Evolutionary conservation across 192 early-diverging fungal genomes (phyloP).

Genomic region (Coemansia sp.): DNA sequence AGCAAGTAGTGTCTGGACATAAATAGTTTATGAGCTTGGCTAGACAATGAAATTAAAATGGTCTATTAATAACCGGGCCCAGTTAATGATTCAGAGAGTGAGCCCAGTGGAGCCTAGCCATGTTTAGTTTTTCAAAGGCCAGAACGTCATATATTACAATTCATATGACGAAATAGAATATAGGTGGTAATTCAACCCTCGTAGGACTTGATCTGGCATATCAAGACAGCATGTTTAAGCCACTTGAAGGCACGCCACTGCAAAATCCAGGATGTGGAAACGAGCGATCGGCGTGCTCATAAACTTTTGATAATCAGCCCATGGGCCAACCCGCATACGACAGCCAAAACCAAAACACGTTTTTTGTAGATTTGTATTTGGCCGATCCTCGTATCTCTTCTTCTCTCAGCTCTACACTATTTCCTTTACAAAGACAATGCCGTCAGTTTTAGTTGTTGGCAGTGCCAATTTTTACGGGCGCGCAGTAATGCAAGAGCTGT

Average conservation of each 20-base stretch:
- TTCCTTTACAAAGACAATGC: conserved; percentile 16
- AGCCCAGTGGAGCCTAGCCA: background rate
- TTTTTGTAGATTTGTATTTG: background rate
- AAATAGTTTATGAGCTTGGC: background rate
- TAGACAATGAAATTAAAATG: conserved; percentile 4
- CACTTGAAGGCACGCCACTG: too few species aligned
- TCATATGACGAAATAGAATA: too few species aligned
- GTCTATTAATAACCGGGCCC: conserved; percentile 1
- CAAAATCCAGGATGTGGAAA: too few species aligned
- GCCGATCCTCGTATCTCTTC: background rate
- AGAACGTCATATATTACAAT: too few species aligned
- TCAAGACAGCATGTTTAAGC: background rate
- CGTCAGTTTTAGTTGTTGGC: conserved; percentile 35
- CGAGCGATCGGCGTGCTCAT: too few species aligned
- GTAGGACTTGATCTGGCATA: background rate
- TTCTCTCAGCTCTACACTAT: background rate
- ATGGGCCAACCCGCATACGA: too few species aligned
- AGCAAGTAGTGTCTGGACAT: background rate
- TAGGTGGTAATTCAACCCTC: too few species aligned
- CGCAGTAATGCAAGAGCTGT: conserved; percentile 36
- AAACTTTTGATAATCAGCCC: too few species aligned
- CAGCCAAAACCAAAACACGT: background rate
- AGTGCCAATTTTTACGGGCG: conserved; percentile 51
- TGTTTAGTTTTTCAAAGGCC: background rate
- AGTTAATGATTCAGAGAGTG: background rate